Percentiles rank a stretch among this genome's conserved stretches.
These are phyloP conservation scores for Myochromella boudieri DNA, from an alignment of 768 basidiomycete species.

Conservation along the genomic window DNA sequence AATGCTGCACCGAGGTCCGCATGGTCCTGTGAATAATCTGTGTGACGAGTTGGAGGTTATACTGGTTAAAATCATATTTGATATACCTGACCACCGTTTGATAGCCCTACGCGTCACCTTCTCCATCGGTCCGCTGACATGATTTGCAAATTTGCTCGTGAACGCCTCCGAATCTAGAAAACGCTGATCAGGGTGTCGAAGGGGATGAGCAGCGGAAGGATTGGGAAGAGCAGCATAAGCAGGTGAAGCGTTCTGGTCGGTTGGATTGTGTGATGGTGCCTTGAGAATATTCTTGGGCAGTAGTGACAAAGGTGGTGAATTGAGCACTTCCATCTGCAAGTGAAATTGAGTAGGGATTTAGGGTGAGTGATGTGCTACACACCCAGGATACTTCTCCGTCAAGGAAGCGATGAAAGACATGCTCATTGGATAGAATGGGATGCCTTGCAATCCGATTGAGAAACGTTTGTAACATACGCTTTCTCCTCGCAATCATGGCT, in stretches of 20 bases:
- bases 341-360: conserved; percentile 1
- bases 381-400: conserved; percentile 98
- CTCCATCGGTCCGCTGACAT: conserved; percentile 91
- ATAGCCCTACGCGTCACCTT: conserved; percentile 90
- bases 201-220: conserved; percentile 83
- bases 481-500: conserved; percentile 85
- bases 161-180: conserved; percentile 96
- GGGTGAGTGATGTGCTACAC: conserved; percentile 21
- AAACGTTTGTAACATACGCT: conserved; percentile 95
- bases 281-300: conserved; percentile 95
- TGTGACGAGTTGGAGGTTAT: background rate
- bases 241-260: conserved; percentile 67
- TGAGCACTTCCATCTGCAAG: conserved; percentile 83
- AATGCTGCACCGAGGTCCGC: conserved; percentile 88
- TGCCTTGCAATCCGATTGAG: conserved; percentile 87
- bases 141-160: conserved; percentile 92
- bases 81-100: conserved; percentile 91
- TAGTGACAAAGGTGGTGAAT: conserved; percentile 87
- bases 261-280: conserved; percentile 93
- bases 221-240: conserved; percentile 87
- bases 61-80: background rate
- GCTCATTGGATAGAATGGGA: conserved; percentile 94
- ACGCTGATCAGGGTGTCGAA: conserved; percentile 92
- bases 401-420: conserved; percentile 94
- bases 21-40: conserved; percentile 84